Evolutionary conservation across 2,329 filamentous ascomycete genomes (phyloP).

Genomic region (Teratosphaeria gauchensis): DNA sequence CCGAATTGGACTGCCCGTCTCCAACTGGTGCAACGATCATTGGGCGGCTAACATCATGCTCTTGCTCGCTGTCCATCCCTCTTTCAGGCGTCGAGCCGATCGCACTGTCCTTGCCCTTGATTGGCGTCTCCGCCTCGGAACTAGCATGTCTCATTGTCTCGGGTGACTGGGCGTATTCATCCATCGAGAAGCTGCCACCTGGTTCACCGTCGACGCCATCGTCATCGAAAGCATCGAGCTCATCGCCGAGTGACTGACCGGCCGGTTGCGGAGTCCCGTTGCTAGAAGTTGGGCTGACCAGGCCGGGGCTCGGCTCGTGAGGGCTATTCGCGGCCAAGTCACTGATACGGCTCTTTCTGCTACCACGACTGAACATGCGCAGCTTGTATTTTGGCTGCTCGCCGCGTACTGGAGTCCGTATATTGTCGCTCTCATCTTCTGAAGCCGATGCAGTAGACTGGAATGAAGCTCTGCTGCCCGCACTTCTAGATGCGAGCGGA

Average conservation of each 20-base stretch:
- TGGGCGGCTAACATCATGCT: slow-evolving; percentile 7
- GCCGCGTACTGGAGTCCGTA: slow-evolving; percentile 54
- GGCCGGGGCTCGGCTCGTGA: slow-evolving; percentile 7
- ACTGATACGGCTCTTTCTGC: neutral
- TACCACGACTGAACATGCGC: slow-evolving; percentile 36
- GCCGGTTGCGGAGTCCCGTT: slow-evolving; percentile 34
- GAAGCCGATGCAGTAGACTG: slow-evolving; percentile 34
- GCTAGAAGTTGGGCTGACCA: slow-evolving; percentile 18
- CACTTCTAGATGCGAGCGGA: slow-evolving; percentile 8
- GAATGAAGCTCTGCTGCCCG: slow-evolving; percentile 10
- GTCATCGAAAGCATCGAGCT: slow-evolving; percentile 70
- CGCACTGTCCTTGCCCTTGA: slow-evolving; percentile 5
- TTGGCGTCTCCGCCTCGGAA: slow-evolving; percentile 17
- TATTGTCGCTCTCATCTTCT: slow-evolving; percentile 74
- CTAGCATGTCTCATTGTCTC: slow-evolving; percentile 29
- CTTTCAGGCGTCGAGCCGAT: neutral
- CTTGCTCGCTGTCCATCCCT: neutral
- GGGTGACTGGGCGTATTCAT: slow-evolving; percentile 7
- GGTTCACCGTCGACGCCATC: slow-evolving; percentile 47
- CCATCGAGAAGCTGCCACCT: neutral
- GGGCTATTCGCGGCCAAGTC: neutral
- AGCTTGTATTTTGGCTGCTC: slow-evolving; percentile 62
- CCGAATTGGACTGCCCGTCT: slow-evolving; percentile 6
- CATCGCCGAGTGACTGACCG: slow-evolving; percentile 79
- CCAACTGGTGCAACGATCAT: slow-evolving; percentile 1